Conservation (phyloP, 1,284 basidiomycete species). For the Acaromyces ingoldii region DNA sequence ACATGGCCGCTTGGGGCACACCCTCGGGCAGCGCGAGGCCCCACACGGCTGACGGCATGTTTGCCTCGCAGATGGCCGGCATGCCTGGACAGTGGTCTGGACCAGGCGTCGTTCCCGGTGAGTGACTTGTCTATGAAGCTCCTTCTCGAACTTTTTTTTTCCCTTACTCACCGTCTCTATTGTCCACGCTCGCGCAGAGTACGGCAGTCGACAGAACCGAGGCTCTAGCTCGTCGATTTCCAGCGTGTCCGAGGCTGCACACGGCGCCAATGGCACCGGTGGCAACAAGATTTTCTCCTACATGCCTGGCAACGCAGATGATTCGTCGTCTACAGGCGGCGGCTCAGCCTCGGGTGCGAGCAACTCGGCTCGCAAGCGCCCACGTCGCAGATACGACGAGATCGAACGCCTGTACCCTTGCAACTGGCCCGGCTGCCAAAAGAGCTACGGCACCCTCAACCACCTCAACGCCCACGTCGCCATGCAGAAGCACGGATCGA, state of each 20-base stretch:
- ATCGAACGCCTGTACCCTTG: conserved; percentile 86
- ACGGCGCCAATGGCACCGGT: neutral
- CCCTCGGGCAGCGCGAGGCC: conserved; percentile 33
- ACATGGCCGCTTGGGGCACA: conserved; percentile 35
- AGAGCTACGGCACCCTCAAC: conserved; percentile 80
- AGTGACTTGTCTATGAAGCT: neutral
- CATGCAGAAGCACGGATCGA: conserved; percentile 83
- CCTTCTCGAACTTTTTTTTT: too few relatives aligned
- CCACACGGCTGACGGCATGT: conserved; percentile 44
- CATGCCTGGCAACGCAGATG: conserved; percentile 19
- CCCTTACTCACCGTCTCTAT: too few relatives aligned
- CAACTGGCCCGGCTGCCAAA: conserved; percentile 73
- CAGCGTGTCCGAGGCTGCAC: conserved; percentile 3
- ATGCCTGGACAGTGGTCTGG: conserved; percentile 2
- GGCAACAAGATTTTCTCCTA: conserved; percentile 33
- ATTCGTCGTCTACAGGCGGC: conserved; percentile 13
- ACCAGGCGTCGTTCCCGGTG: neutral
- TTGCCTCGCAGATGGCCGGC: conserved; percentile 13
- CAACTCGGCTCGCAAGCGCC: conserved; percentile 39
- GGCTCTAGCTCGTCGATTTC: neutral
- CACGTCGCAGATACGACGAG: conserved; percentile 46
- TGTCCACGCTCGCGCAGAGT: neutral
- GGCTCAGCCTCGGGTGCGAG: conserved; percentile 10
- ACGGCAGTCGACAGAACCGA: conserved; percentile 2
- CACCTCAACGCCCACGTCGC: conserved; percentile 87